Base-by-base conservation (phyloP, 2,329 filamentous ascomycete genomes). In the Ramularia endophylla region DNA sequence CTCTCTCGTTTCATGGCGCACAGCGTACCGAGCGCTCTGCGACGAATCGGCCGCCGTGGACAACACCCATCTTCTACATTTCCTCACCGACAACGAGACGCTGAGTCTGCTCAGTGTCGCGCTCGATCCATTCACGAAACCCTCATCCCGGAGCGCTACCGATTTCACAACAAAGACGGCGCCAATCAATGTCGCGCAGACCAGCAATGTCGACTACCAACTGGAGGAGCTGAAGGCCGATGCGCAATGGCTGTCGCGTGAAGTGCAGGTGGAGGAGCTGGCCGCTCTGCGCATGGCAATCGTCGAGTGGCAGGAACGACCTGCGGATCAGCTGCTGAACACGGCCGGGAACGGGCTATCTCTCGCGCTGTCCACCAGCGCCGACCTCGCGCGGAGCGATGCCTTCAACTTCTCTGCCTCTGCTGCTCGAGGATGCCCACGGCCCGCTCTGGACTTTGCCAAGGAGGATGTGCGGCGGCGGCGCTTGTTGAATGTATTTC, bases 121-220 rank as follows among this genome's bases (percentile, higher is more conserved):
- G 18, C 73, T 81, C 57, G 74, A 73, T 48, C 79, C 82, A 30
- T 94, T 90, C 62, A 68, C 76, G 43, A 56, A 73, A 49, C 71
- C 81, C 1, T 79, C 75, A 50, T 28, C 42, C n/a, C 44, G 42
- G 20, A 52, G 40, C 36, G 43, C 27, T 63, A 73, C 77, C 51
- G 75, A 77, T 13, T 94, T 94, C 59, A 85, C 94, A 46, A 85
- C 85, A 15, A 88, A 83, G 64, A 94, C 86, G 1, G 85, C 88
- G 16, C 85, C 88, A 4, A 94, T 95, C 47, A 84, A 94, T 61
- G 78, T 88, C 36, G 79, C 86, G 1, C 80, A 84, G 13, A 77
- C 77, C 4, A 70, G 77, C 9, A 78, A 77, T 54, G 75, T 77
- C 29, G 77, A 77, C 42, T 86, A 83, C 60, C 79, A 89, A 57